Percentiles rank a stretch among this genome's conserved stretches.
Conservation (phyloP, 257 asterid genomes). For the Solanum etuberosum region DNA sequence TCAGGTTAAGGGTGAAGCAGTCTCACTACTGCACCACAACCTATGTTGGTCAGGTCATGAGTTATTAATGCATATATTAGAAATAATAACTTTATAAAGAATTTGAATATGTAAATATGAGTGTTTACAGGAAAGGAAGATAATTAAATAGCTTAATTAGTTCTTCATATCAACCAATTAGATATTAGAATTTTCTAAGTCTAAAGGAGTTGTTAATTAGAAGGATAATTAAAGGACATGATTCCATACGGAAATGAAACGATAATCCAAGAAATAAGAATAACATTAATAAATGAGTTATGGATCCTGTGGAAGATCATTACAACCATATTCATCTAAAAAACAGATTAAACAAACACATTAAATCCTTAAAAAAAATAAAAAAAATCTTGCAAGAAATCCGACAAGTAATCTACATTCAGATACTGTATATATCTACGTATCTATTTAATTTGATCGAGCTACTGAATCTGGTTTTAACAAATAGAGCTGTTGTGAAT, state of each 20-base stretch:
- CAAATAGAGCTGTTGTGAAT: not conserved
- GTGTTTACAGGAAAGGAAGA: not conserved
- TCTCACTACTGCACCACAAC: fast-evolving
- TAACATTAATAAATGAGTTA: not conserved
- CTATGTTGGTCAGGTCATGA: not conserved
- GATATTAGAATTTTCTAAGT: not conserved
- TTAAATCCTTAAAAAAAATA: not conserved
- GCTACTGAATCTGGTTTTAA: not conserved
- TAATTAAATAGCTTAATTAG: not conserved
- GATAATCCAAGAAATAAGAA: not conserved
- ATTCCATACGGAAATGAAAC: not conserved
- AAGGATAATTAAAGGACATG: not conserved
- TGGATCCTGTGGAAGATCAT: not conserved
- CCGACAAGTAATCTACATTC: not conserved
- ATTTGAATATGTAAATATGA: not conserved
- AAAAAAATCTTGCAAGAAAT: not conserved
- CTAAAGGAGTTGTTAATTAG: not conserved
- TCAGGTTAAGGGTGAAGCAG: not conserved
- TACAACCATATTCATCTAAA: not conserved
- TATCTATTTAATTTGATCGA: not conserved
- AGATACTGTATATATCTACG: not conserved
- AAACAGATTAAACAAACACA: not conserved
- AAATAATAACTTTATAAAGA: not conserved
- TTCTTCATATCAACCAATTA: not conserved
- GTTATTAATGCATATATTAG: not conserved